Base-by-base conservation (phyloP, 169 alveolate genomes). In the Plasmodium chabaudi region DNA sequence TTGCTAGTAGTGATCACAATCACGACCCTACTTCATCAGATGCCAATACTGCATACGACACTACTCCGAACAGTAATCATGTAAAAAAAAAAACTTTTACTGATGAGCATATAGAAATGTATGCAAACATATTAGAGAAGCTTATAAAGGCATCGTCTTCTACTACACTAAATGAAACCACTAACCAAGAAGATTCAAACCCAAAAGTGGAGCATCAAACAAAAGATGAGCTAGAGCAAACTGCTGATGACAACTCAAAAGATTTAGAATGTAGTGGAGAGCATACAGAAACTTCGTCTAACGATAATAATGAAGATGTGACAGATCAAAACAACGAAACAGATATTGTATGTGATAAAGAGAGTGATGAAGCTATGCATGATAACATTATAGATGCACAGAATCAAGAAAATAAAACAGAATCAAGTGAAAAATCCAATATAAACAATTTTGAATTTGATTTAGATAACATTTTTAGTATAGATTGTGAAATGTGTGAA, bases 401-500 rank as follows among this genome's bases (percentile, higher is more conserved):
- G 17, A 10, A 21, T 5, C 64, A 64, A 39, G 55, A 21, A n/a
- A 1, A 27, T 9, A 10, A 77, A 44, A 56, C 34, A 34, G 53
- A 21, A 13, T 25, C 23, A 7, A 56, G 39, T 47, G 71, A 39
- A 25, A 13, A 7, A 39, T 4, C n/a, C 42, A 9, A 57, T 15
- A 12, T n/a, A 2, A 69, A 47, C 19, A 0, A n/a, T n/a, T 60
- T 27, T 5, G 89, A 92, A 27, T 75, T 68, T n/a, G 82, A 57
- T 34, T 67, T 92, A 46, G 53, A 72, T 25, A 87, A 88, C n/a
- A 57, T 82, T 10, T 84, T 79, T 68, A 89, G 93, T 60, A 79
- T 92, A 17, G 94, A 92, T 49, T 92, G 94, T 64, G 94, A 92
- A 65, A 92, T 92, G 94, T 88, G 89, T 10, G 87, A 88, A 61